A percentile compares a stretch with the other conserved stretches of the same genome.
Conservation (phyloP, 2,329 filamentous ascomycete genomes). For the Ophiostoma piceae region DNA sequence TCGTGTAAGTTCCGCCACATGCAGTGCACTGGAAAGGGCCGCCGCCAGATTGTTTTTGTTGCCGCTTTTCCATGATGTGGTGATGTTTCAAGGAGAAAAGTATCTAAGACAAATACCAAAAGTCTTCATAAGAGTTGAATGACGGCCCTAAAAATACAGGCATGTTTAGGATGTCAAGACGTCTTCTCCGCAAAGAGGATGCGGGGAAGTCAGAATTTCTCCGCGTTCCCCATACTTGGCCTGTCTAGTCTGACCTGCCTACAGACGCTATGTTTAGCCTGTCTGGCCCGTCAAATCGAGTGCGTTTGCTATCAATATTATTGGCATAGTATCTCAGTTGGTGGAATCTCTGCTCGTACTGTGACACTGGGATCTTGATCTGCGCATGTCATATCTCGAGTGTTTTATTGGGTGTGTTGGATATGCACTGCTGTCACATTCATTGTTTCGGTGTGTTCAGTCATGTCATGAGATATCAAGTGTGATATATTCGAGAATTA, state of each 20-base stretch:
- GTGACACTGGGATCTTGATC: neutral
- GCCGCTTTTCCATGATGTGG: constrained; percentile 4
- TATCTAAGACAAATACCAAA: neutral
- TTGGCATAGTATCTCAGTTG: neutral
- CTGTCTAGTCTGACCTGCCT: neutral
- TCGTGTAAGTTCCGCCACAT: constrained; percentile 23
- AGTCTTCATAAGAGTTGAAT: neutral
- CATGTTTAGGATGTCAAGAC: neutral
- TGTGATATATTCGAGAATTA: neutral
- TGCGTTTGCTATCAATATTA: neutral
- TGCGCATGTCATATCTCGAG: neutral
- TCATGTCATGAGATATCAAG: neutral
- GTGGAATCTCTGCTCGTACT: neutral
- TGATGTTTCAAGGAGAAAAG: neutral
- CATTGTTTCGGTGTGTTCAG: neutral
- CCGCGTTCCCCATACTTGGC: neutral
- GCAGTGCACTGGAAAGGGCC: constrained; percentile 25
- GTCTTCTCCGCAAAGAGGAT: neutral
- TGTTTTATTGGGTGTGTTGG: neutral
- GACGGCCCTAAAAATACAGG: neutral
- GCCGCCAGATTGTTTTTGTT: constrained; percentile 11
- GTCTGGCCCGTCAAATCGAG: neutral
- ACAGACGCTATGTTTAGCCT: too few relatives aligned
- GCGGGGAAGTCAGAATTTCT: neutral
- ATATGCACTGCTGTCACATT: neutral